Evolutionary conservation across 2,329 filamentous ascomycete genomes (phyloP), one percentile per base, ranked within the genome.

Genomic region (Periconia sp.): DNA sequence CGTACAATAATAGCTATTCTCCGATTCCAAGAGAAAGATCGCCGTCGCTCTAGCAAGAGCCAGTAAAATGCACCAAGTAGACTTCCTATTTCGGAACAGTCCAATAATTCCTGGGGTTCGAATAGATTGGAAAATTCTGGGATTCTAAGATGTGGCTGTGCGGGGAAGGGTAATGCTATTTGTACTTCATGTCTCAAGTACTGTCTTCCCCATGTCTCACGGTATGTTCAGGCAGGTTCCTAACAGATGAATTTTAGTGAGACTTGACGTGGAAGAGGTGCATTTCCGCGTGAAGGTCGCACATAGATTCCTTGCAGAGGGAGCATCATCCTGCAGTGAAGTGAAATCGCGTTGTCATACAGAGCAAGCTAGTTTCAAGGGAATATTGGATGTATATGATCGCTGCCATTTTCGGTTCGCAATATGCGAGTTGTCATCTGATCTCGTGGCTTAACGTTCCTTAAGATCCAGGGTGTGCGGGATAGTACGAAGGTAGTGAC

Each of bases 51-150:
- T 43, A 13, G 47, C 33, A 20, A 11, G 15, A n/a, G n/a, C 31
- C 40, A 40, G n/a, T 35, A 3, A 30, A 40, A n/a, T 11, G 17
- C 15, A 17, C 41, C 13, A 15, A n/a, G 20, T 20, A 27, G n/a
- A 20, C 41, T 45, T 47, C 49, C 43, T 40, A 10, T 46, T 51
- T 51, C 9, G 49, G 49, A 33, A 17, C 30, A 14, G 46, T 51
- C 33, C 49, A 51, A 51, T 51, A 51, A 30, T 51, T 45, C 31
- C 33, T 37, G 33, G 33, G 33, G 33, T 37, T 37, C 33, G 33
- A 15, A 33, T 51, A 51, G 49, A 51, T 51, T 51, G 37, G 6
- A 14, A 27, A 27, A 17, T 18, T 27, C 20, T 18, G 17, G 20
- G 47, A 23, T 30, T 33, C n/a, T 27, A 14, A 30, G 23, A 11